Evolutionary conservation across 805 yeast genomes (phyloP), one percentile per base, ranked within the genome.

Genomic region (Candida piceae): DNA sequence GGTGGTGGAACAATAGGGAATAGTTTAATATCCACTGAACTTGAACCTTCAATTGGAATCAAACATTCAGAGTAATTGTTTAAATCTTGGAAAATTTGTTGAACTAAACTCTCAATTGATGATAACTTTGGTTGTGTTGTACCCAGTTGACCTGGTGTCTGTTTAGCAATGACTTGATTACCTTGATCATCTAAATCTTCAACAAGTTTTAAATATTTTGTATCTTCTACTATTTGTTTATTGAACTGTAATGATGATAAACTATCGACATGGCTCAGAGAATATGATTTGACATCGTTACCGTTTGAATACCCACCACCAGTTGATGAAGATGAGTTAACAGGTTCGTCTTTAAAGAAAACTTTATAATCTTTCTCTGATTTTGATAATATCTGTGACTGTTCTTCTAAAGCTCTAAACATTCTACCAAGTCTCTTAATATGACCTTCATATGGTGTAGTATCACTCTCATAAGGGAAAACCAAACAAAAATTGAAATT

Each of bases 41-140:
- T 93, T 21, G 95, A 81, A 17, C 79, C 80, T 53, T 90, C 96
- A 23, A 93, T 77, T 0, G 97, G 96, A 21, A 93, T 90, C 57
- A 88, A 75, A 61, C 99, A 93, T 58, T 93, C 99, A 0, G 96
- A 86, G 62, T 89, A 94, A 55, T 85, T 87, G 62, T 93, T 94
- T 47, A 93, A 67, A 58, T 93, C 99, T 59, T 89, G 96, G 53
- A 72, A 89, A n/a, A 93, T 73, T 57, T 93, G 96, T 57, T 86
- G 87, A 16, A 93, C 75, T 36, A 90, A 66, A 48, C 85, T 81
- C 48, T 80, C 83, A 30, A 94, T 77, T 0, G 80, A 72, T 5
- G 70, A 62, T 8, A 67, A 46, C 21, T 55, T 52, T 3, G 54
- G 47, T 20, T 46, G 40, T 9, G 33, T 29, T 1, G 44, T 34